Evolutionary conservation across 2,329 filamentous ascomycete species (phyloP), one percentile per base, ranked within the genome.

Genomic region (Bimuria novae-zelandiae): DNA sequence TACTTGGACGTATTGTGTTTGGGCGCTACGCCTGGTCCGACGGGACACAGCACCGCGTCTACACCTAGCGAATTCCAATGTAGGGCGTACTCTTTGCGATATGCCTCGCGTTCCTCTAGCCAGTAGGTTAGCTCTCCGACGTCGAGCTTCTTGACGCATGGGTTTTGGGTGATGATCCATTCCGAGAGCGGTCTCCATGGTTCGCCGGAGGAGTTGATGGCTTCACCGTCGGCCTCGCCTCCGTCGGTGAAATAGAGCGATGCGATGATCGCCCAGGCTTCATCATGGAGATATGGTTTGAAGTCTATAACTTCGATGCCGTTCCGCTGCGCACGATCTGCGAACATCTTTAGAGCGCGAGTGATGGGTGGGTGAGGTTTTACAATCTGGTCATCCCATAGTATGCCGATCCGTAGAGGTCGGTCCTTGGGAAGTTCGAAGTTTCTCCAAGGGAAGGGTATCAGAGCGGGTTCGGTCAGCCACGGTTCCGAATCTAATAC

Each of bases 381-480:
- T 4, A 88, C 86, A 44, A 85, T 77, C 8, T 81, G 83, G 65
- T 90, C 88, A 67, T 86, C 76, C 80, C 82, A 85, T 70, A 89
- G 77, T 27, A 89, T 80, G 4, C 77, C 87, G 48, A 90, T 75
- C 37, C 76, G 81, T 21, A 89, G 68, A 11, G 59, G 57, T 3
- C 59, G 49, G 48, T 53, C 52, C 52, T 40, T 42, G 7, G 64
- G 60, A n/a, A 68, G 23, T 7, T 48, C 36, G 43, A 61, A 57
- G 6, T 79, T 36, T 25, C 65, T 69, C 84, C 84, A 88, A 0
- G 83, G 81, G 21, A 87, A 79, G 0, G 84, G 84, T 1, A 85
- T 63, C 32, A 84, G 80, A n/a, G 79, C 79, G 0, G 84, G 79
- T 52, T 87, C 84, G 1, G 64, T 65, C 0, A 80, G 71, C 85